phyloP scores from a whole-genome alignment of 2,329 filamentous ascomycete genomes.

The Tolypocladium capitatum region DNA sequence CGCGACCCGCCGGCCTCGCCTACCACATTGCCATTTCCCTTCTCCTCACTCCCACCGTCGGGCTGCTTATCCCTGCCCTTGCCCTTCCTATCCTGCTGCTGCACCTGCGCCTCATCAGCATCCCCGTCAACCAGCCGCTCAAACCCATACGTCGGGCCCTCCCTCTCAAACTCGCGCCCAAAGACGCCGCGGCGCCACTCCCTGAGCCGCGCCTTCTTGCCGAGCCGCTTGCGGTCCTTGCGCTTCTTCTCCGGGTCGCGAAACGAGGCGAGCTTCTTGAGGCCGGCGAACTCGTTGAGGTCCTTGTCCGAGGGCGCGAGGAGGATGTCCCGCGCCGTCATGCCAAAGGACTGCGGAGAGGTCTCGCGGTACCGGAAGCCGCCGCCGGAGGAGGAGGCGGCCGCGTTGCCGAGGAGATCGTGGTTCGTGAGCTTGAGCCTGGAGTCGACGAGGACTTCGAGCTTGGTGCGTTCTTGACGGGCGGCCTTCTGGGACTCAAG shows the following conservation, averaged over 20 bases:
- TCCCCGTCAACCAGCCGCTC: slow-evolving; percentile 24
- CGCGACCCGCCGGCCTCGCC: slow-evolving; percentile 16
- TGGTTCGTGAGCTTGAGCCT: slow-evolving; percentile 62
- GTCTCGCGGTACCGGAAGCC: slow-evolving; percentile 89
- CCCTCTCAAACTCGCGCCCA: slow-evolving; percentile 41
- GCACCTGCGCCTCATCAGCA: slow-evolving; percentile 1
- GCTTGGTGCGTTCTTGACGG: slow-evolving; percentile 68
- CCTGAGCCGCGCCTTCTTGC: slow-evolving; percentile 82
- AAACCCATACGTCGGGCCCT: slow-evolving; percentile 45
- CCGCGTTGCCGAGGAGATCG: slow-evolving; percentile 31
- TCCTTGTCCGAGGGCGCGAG: slow-evolving; percentile 71
- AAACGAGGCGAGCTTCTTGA: slow-evolving; percentile 91
- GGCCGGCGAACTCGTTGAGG: slow-evolving; percentile 78
- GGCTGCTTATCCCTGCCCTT: background rate
- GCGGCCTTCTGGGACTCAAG: slow-evolving; percentile 52
- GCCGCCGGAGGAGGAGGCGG: slow-evolving; percentile 20
- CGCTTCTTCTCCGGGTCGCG: slow-evolving; percentile 80
- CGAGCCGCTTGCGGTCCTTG: slow-evolving; percentile 74
- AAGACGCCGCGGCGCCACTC: slow-evolving; percentile 67
- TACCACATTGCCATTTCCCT: slow-evolving; percentile 15
- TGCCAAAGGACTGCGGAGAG: slow-evolving; percentile 76
- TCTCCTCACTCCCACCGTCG: background rate
- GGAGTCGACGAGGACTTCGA: slow-evolving; percentile 76
- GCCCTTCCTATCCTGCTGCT: background rate
- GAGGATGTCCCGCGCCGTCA: slow-evolving; percentile 82